These are phyloP conservation scores for Neonectria hederae DNA, from an alignment of 2,329 filamentous ascomycete genomes.

Conservation along the genomic window DNA sequence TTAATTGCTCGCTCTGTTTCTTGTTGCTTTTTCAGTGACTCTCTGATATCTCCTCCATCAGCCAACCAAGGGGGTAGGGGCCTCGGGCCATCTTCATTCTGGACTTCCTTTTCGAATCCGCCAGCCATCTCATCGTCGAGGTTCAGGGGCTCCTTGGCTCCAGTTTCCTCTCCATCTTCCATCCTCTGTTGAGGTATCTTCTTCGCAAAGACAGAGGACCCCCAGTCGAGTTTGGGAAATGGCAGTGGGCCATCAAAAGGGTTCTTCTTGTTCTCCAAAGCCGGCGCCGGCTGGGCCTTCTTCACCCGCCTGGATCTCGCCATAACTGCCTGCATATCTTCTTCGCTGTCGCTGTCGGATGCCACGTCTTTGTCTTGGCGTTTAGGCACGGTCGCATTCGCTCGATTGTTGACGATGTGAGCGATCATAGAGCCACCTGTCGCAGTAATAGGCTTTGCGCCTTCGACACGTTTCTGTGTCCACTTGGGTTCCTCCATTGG, in stretches of 20 bases:
- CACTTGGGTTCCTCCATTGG: constrained; percentile 59
- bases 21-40: constrained; percentile 67
- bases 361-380: constrained; percentile 32
- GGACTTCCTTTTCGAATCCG: constrained; percentile 68
- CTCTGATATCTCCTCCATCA: constrained; percentile 72
- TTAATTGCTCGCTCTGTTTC: constrained; percentile 68
- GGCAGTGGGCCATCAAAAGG: constrained; percentile 83
- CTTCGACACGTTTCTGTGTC: constrained; percentile 62
- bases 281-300: constrained; percentile 51
- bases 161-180: constrained; percentile 33
- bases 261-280: constrained; percentile 65
- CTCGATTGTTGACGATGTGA: constrained; percentile 77
- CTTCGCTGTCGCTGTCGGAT: constrained; percentile 75
- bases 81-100: constrained; percentile 56
- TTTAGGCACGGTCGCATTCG: constrained; percentile 67
- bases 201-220: constrained; percentile 66
- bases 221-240: constrained; percentile 85
- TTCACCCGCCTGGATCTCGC: constrained; percentile 74
- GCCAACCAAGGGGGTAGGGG: constrained; percentile 81
- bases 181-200: constrained; percentile 44
- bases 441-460: constrained; percentile 60
- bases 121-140: constrained; percentile 63
- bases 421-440: constrained; percentile 71
- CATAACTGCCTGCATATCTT: constrained; percentile 81
- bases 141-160: constrained; percentile 38